phyloP scores from a whole-genome alignment of 2,329 filamentous ascomycete species.

The Cladosporium cucumerinum region DNA sequence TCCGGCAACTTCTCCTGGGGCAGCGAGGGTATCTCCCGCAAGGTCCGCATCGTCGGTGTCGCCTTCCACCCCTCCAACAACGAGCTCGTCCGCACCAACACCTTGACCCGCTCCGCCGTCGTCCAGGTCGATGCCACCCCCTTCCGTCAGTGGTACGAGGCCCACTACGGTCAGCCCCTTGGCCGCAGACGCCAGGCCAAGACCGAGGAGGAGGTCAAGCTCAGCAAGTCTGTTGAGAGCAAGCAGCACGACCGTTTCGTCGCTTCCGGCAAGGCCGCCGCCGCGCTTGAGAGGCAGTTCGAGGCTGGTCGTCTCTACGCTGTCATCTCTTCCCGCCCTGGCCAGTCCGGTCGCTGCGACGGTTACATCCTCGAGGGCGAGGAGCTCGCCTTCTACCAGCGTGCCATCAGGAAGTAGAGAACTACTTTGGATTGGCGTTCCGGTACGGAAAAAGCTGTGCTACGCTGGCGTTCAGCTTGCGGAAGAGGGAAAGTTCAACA shows the following conservation, averaged over 20 bases:
- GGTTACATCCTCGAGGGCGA: slow-evolving; percentile 99
- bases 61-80: slow-evolving; percentile 99
- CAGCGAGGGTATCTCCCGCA: slow-evolving; percentile 95
- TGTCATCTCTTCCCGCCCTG: slow-evolving; percentile 86
- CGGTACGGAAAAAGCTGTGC: slow-evolving; percentile 11
- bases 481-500: slow-evolving; percentile 8
- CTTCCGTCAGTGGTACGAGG: slow-evolving; percentile 99
- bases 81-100: slow-evolving; percentile 99
- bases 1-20: slow-evolving; percentile 99
- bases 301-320: slow-evolving; percentile 98
- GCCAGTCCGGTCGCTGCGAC: slow-evolving; percentile 94
- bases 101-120: slow-evolving; percentile 97
- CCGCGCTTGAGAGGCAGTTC: slow-evolving; percentile 94
- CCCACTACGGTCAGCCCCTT: slow-evolving; percentile 90
- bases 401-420: slow-evolving; percentile 95
- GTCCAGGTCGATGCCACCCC: slow-evolving; percentile 98
- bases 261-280: slow-evolving; percentile 86
- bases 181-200: slow-evolving; percentile 77
- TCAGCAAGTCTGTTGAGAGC: slow-evolving; percentile 92
- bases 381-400: slow-evolving; percentile 99
- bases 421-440: slow-evolving; percentile 15
- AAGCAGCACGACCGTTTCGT: slow-evolving; percentile 90
- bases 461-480: slow-evolving; percentile 13
- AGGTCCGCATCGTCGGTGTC: slow-evolving; percentile 98
- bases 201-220: slow-evolving; percentile 69